phyloP scores from a whole-genome alignment of 352 stramenopile genomes.

The Phytopythium ostracodes region DNA sequence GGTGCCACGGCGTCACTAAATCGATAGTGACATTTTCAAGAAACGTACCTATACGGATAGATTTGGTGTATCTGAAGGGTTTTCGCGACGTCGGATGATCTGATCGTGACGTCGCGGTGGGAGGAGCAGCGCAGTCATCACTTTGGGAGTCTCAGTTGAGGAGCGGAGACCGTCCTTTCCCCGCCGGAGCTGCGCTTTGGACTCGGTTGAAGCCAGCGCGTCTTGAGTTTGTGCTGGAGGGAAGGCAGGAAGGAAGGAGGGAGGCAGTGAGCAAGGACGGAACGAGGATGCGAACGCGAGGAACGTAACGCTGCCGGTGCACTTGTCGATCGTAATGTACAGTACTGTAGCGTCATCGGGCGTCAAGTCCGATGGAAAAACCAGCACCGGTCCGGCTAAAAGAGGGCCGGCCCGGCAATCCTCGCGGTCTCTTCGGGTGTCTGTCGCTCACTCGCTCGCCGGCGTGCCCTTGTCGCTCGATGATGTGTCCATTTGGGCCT shows the following conservation, averaged over 20 bases:
- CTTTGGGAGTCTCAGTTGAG: neutral
- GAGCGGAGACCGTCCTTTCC: neutral
- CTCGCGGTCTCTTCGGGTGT: too few species aligned
- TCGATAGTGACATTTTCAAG: neutral
- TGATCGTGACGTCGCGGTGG: neutral
- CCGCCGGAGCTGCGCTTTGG: neutral
- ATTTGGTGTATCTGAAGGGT: neutral
- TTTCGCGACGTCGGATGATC: neutral
- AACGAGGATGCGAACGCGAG: neutral
- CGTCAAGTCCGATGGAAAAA: neutral
- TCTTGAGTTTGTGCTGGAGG: too few species aligned
- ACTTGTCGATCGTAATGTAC: neutral
- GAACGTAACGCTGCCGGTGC: too few species aligned
- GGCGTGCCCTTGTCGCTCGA: neutral
- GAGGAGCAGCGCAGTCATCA: slow-evolving; percentile 2
- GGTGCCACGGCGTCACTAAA: too few species aligned
- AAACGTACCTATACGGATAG: neutral
- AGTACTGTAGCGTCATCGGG: slow-evolving; percentile 3
- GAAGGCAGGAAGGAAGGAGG: neutral
- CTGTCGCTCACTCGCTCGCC: too few species aligned
- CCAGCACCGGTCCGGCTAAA: neutral
- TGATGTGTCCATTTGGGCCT: neutral
- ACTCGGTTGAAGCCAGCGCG: too few species aligned
- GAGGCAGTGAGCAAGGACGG: neutral
- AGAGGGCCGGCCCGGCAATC: neutral